Evolutionary conservation across 1,284 basidiomycete species (phyloP).

Genomic region (Cronartium quercuum): DNA sequence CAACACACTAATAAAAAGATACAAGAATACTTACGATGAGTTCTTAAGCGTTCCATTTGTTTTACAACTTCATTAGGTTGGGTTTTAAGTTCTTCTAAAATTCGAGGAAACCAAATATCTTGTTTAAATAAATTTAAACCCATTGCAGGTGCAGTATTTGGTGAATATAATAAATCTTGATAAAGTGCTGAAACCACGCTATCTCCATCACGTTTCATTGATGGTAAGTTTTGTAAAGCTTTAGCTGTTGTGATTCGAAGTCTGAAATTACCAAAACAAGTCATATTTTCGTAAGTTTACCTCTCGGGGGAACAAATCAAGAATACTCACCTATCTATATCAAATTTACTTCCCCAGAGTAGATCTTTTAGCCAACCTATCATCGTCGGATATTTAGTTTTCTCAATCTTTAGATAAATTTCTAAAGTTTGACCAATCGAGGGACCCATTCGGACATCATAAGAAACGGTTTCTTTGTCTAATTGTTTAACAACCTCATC

Average conservation of each 20-base stretch:
- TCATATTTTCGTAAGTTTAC: too few relatives aligned
- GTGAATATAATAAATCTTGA: constrained; percentile 60
- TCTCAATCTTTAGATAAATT: constrained; percentile 77
- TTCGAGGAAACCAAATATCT: constrained; percentile 69
- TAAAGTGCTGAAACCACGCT: constrained; percentile 71
- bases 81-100: constrained; percentile 68
- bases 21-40: constrained; percentile 56
- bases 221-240: constrained; percentile 82
- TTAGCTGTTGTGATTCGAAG: constrained; percentile 81
- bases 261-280: constrained; percentile 51
- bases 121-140: constrained; percentile 67
- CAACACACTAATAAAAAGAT: not conserved
- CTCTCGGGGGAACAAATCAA: not conserved
- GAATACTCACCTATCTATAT: constrained; percentile 63
- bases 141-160: constrained; percentile 65
- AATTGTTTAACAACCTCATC: constrained; percentile 87
- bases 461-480: constrained; percentile 84
- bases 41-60: constrained; percentile 67
- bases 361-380: constrained; percentile 84
- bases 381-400: constrained; percentile 69
- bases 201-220: constrained; percentile 82
- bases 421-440: constrained; percentile 68
- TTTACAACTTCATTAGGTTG: constrained; percentile 65
- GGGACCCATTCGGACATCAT: constrained; percentile 69
- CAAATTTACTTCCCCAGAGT: constrained; percentile 73